Conservation (phyloP, 345 rosid species). For the Ailanthus altissimus region DNA sequence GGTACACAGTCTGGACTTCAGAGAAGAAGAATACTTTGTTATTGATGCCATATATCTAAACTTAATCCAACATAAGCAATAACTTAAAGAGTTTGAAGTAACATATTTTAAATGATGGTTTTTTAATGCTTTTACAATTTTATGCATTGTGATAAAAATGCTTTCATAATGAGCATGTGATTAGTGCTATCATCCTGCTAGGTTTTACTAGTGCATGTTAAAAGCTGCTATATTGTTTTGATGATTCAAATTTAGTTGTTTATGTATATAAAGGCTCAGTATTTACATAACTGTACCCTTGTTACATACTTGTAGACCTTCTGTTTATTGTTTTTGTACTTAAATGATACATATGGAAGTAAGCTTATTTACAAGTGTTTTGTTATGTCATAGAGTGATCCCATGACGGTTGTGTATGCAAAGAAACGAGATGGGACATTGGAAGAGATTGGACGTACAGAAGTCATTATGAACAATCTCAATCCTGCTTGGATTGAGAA, state of each 20-base stretch:
- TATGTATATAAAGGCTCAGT: no score
- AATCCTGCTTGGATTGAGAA: constrained; percentile 83
- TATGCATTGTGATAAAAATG: neutral
- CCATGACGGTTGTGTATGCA: constrained; percentile 63
- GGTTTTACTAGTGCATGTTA: neutral
- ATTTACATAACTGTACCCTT: no score
- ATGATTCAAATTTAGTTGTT: neutral
- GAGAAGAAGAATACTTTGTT: no score
- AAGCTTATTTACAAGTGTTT: neutral
- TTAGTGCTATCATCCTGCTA: neutral
- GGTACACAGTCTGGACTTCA: neutral
- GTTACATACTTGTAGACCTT: neutral
- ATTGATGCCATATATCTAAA: neutral
- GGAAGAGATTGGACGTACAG: constrained; percentile 88
- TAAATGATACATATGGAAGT: no score
- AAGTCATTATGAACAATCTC: constrained; percentile 67
- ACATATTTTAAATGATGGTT: neutral
- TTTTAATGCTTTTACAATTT: neutral
- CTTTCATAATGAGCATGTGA: neutral
- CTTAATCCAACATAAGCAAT: neutral
- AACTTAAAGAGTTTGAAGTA: neutral
- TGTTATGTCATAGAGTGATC: constrained; percentile 73
- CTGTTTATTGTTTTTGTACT: neutral
- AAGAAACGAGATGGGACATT: constrained; percentile 62
- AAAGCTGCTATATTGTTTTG: neutral